Evolutionary conservation across 2,329 filamentous ascomycete genomes (phyloP).

Genomic region (Didymella exigua): DNA sequence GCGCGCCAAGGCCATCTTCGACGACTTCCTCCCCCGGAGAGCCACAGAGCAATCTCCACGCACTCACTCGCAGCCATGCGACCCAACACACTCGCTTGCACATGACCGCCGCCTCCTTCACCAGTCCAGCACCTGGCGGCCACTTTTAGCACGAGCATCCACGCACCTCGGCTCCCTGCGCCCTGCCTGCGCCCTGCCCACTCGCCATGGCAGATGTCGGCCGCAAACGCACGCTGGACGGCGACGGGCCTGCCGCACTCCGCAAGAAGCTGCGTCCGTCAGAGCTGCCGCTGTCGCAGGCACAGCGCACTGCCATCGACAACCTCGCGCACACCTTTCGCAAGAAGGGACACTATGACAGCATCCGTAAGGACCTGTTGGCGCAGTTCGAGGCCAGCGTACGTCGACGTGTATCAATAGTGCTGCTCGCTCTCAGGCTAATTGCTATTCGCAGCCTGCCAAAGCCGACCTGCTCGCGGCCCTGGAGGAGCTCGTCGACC

Average conservation of each 20-base stretch:
- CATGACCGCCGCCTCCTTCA: not conserved
- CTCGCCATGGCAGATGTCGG: constrained; percentile 41
- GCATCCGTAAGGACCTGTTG: constrained; percentile 76
- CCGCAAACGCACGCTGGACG: constrained; percentile 40
- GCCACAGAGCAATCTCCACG: constrained; percentile 3
- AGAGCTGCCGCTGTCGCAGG: constrained; percentile 74
- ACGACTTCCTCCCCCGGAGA: constrained; percentile 9
- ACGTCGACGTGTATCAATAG: constrained; percentile 20
- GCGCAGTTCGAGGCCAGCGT: constrained; percentile 75
- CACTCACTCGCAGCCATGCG: constrained; percentile 4
- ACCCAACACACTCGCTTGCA: constrained; percentile 4
- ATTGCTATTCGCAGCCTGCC: constrained; percentile 63
- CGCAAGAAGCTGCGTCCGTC: constrained; percentile 72
- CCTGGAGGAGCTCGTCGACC: constrained; percentile 71
- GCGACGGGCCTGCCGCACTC: constrained; percentile 37
- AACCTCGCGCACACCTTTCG: constrained; percentile 80
- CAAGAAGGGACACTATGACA: constrained; percentile 83
- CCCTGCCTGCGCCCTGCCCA: not conserved
- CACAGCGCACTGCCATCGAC: constrained; percentile 76
- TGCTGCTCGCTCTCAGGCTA: not conserved
- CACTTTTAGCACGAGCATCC: constrained; percentile 5
- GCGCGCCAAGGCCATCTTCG: not conserved
- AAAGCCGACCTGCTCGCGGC: constrained; percentile 69
- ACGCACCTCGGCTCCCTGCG: constrained; percentile 1
- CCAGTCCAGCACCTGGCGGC: not conserved